A percentile compares a stretch with the other conserved stretches of the same genome.
Evolutionary conservation across 345 rosid genomes (phyloP).

Genomic region (Syzygium grande): DNA sequence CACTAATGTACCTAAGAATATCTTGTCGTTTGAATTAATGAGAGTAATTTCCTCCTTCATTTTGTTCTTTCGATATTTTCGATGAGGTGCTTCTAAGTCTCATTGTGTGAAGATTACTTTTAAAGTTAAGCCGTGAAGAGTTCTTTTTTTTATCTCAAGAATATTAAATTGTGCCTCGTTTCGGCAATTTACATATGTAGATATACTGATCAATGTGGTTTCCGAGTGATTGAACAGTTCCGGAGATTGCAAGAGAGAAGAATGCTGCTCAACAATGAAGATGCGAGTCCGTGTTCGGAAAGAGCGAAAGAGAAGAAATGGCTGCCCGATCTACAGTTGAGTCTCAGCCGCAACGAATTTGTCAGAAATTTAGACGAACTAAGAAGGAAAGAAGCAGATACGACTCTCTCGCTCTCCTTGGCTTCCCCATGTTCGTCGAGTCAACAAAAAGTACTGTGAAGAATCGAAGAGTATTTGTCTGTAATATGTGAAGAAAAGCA

Average conservation of each 20-base stretch:
- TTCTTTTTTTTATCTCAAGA: background rate
- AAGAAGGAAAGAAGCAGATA: conserved; percentile 6
- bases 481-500: background rate
- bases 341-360: background rate
- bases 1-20: background rate
- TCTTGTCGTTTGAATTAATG: background rate
- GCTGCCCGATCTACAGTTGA: conserved; percentile 14
- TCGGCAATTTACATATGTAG: background rate
- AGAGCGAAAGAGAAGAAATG: background rate
- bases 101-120: background rate
- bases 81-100: background rate
- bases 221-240: background rate
- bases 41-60: background rate
- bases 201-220: background rate
- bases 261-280: background rate
- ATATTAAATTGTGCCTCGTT: background rate
- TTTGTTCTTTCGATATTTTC: background rate
- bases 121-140: background rate
- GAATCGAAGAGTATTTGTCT: background rate
- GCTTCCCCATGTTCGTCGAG: background rate
- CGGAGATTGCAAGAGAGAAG: conserved; percentile 1
- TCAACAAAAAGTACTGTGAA: background rate
- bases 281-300: background rate
- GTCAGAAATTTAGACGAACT: background rate
- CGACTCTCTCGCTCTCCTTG: conserved; percentile 15